phyloP scores from a whole-genome alignment of 2,329 filamentous ascomycete genomes.

The Hypoxylon sp. region DNA sequence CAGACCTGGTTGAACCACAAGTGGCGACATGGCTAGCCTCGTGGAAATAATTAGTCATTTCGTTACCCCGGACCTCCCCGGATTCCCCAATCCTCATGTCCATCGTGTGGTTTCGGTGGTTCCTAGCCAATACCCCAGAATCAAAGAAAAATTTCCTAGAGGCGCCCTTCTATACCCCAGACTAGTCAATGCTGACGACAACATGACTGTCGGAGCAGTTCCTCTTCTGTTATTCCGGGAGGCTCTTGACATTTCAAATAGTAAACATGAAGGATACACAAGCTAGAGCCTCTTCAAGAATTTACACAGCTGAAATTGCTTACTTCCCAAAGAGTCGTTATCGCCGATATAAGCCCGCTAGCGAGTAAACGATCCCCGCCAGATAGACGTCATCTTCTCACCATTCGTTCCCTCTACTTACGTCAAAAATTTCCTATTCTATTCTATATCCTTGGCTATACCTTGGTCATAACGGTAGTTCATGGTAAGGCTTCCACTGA shows the following conservation, averaged over 20 bases:
- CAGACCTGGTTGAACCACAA: conserved; percentile 8
- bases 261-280: conserved; percentile 2
- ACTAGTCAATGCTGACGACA: neutral
- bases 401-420: conserved; percentile 28
- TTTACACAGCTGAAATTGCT: conserved; percentile 8
- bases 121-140: conserved; percentile 13
- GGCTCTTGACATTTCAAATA: conserved; percentile 1
- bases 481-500: conserved; percentile 12
- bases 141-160: neutral
- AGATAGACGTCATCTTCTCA: conserved; percentile 43
- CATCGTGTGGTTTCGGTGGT: conserved; percentile 13
- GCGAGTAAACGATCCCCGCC: conserved; percentile 28
- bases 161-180: neutral
- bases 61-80: conserved; percentile 9
- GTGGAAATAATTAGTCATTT: conserved; percentile 8
- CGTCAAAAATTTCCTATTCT: conserved; percentile 40
- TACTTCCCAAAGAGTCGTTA: conserved; percentile 21
- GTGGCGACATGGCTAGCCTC: conserved; percentile 12
- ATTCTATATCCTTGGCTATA: conserved; percentile 30
- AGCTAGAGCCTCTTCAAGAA: neutral
- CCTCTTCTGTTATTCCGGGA: conserved; percentile 5
- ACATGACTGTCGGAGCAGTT: neutral
- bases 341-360: conserved; percentile 47
- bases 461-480: conserved; percentile 1
- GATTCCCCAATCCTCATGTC: conserved; percentile 14